phyloP scores from a whole-genome alignment of 1,284 basidiomycete genomes.

The Trichosporon sp. region DNA sequence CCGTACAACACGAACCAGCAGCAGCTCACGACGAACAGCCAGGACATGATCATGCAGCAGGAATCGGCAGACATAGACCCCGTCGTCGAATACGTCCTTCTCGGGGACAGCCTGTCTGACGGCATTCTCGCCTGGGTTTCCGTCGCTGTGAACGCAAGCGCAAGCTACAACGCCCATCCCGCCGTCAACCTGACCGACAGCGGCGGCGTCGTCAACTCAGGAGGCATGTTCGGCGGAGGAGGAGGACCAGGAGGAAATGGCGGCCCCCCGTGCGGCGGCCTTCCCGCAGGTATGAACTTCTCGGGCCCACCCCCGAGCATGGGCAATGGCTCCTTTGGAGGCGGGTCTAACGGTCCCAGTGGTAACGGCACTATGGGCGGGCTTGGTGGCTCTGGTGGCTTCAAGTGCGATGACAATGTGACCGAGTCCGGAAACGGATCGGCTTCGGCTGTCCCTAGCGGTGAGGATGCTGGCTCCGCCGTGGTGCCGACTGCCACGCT shows the following conservation, averaged over 20 bases:
- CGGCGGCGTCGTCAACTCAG: constrained; percentile 16
- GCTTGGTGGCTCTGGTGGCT: not conserved
- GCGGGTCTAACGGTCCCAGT: not conserved
- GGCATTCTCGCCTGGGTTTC: constrained; percentile 24
- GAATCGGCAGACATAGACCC: constrained; percentile 16
- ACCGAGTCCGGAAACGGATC: not conserved
- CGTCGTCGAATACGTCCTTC: constrained; percentile 21
- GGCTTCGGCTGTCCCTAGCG: no score
- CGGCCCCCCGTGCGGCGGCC: not conserved
- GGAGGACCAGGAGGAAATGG: not conserved
- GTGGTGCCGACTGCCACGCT: not conserved
- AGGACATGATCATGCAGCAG: constrained; percentile 17
- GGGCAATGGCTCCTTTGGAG: not conserved
- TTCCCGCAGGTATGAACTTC: no score
- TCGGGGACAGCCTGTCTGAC: constrained; percentile 18
- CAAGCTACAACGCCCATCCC: constrained; percentile 4
- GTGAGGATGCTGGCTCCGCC: no score
- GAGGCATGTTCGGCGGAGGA: not conserved
- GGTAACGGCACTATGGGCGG: not conserved
- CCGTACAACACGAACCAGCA: constrained; percentile 46
- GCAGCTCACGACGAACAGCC: constrained; percentile 10
- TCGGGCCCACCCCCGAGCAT: not conserved
- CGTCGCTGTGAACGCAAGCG: constrained; percentile 17
- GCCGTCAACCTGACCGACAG: constrained; percentile 9
- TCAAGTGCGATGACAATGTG: not conserved